Percentiles rank a stretch among this genome's conserved stretches.
Evolutionary conservation across 2,329 filamentous ascomycete genomes (phyloP).

Genomic region (Bisporella sp.): DNA sequence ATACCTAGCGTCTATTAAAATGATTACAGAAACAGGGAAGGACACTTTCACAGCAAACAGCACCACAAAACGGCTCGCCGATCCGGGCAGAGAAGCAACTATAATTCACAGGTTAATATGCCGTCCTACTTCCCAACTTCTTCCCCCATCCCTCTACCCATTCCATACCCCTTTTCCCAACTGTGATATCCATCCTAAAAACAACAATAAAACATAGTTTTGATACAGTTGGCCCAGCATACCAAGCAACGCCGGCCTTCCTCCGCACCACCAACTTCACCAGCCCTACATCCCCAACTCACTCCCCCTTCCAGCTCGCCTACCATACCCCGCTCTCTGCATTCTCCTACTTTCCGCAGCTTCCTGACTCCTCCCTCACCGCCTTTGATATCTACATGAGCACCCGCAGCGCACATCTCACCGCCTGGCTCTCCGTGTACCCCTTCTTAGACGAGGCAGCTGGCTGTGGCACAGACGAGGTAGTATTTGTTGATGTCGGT

Average conservation of each 20-base stretch:
- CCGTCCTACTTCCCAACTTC: background rate
- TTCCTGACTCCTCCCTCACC: background rate
- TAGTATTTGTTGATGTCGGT: background rate
- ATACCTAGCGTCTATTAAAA: conserved; percentile 25
- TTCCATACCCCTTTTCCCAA: too few species aligned
- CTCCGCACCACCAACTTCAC: conserved; percentile 19
- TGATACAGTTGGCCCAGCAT: conserved; percentile 17
- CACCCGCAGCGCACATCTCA: background rate
- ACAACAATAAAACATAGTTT: conserved; percentile 7
- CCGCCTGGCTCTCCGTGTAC: conserved; percentile 2
- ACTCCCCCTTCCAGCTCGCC: conserved; percentile 2
- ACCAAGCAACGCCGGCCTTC: conserved; percentile 25
- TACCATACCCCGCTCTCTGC: conserved; percentile 7
- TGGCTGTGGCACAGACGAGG: conserved; percentile 20
- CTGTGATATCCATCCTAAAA: background rate
- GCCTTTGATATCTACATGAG: conserved; percentile 8
- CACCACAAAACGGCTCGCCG: conserved; percentile 23
- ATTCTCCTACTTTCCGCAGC: conserved; percentile 4
- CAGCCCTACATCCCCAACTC: conserved; percentile 2
- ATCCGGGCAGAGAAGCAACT: conserved; percentile 22
- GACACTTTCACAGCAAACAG: conserved; percentile 26
- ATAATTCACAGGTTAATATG: conserved; percentile 17
- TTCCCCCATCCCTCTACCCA: too few species aligned
- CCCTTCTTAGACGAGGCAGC: background rate
- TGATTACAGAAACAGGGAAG: conserved; percentile 23